Evolutionary conservation across 1,139 yeast species (phyloP).

Genomic region (Candida sanyaensis): DNA sequence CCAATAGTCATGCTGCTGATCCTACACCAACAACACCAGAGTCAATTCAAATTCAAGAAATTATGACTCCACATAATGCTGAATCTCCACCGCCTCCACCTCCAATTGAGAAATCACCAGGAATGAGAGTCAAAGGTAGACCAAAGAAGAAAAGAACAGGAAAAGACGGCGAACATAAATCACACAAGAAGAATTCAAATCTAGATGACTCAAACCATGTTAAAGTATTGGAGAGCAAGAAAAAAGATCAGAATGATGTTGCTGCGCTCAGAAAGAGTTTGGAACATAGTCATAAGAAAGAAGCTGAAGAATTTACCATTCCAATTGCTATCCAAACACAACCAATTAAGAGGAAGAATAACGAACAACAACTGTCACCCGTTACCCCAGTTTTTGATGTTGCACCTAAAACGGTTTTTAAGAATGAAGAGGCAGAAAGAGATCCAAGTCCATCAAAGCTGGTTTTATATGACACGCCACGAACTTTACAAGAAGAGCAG

Average conservation of each 20-base stretch:
- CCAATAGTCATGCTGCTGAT: neutral
- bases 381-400: conserved; percentile 1
- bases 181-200: neutral
- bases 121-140: conserved; percentile 14
- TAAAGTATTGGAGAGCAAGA: neutral
- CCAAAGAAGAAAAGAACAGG: conserved; percentile 8
- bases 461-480: conserved; percentile 6
- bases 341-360: neutral
- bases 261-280: neutral
- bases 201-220: neutral
- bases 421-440: conserved; percentile 3
- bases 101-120: conserved; percentile 17
- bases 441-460: conserved; percentile 7
- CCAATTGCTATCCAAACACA: conserved; percentile 6
- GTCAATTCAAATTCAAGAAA: conserved; percentile 6
- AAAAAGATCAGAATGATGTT: neutral
- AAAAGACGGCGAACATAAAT: neutral
- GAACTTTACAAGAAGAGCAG: conserved; percentile 4
- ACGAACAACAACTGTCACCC: neutral
- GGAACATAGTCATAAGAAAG: neutral
- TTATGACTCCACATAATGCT: conserved; percentile 1
- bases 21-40: conserved; percentile 6
- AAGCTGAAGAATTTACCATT: conserved; percentile 3
- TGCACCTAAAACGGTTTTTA: conserved; percentile 1
- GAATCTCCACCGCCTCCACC: conserved; percentile 15